Conservation (phyloP, 2,329 filamentous ascomycete species). For the Monilinia aucupariae region DNA sequence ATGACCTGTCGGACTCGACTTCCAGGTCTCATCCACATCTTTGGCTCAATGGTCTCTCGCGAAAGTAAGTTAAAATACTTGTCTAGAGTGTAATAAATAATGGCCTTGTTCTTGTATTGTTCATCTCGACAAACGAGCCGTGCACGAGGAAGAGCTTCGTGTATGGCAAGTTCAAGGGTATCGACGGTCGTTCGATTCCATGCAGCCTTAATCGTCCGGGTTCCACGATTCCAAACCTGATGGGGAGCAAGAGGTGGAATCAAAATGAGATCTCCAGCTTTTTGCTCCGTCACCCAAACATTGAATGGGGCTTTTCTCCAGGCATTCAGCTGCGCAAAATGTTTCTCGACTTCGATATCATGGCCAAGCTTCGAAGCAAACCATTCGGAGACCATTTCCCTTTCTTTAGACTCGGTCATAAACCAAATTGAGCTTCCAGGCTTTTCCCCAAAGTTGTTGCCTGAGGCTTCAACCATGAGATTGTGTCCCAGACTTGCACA, state of each 20-base stretch:
- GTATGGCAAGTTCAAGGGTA: conserved; percentile 78
- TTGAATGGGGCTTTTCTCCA: conserved; percentile 94
- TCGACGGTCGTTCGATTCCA: conserved; percentile 96
- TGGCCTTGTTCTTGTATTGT: conserved; percentile 98
- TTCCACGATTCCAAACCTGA: conserved; percentile 97
- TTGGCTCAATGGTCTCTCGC: conserved; percentile 42
- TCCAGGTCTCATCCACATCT: conserved; percentile 37
- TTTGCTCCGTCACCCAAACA: conserved; percentile 89
- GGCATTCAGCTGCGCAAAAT: conserved; percentile 91
- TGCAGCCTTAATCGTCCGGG: conserved; percentile 91
- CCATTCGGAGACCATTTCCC: conserved; percentile 85
- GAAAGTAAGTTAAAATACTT: conserved; percentile 67
- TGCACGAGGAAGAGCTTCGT: conserved; percentile 82
- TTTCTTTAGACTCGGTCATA: conserved; percentile 94
- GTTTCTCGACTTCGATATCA: conserved; percentile 93
- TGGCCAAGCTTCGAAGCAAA: conserved; percentile 90
- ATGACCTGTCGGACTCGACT: conserved; percentile 61
- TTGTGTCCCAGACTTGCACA: conserved; percentile 94
- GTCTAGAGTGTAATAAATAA: conserved; percentile 78
- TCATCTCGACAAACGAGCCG: conserved; percentile 92
- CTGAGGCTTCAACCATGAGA: conserved; percentile 93
- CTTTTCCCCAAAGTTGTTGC: conserved; percentile 65
- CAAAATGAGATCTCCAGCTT: conserved; percentile 83
- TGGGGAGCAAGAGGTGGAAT: conserved; percentile 90
- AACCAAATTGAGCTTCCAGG: conserved; percentile 95